These are phyloP conservation scores for Mycena indigotica DNA, from an alignment of 768 basidiomycete genomes.

Conservation along the genomic window DNA sequence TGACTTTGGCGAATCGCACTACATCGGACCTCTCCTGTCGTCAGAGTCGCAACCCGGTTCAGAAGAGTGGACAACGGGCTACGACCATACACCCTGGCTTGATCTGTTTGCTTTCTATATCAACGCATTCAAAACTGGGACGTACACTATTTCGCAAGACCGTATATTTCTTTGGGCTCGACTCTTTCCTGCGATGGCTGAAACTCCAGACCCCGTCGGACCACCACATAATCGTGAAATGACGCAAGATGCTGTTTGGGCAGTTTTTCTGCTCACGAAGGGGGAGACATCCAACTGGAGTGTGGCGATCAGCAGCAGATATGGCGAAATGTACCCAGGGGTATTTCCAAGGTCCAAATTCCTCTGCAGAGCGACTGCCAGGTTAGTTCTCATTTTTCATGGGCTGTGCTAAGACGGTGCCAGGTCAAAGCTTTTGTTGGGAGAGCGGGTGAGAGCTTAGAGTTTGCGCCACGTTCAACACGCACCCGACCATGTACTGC, in stretches of 20 bases:
- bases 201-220: conserved; percentile 48
- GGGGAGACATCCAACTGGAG: conserved; percentile 46
- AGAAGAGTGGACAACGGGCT: conserved; percentile 69
- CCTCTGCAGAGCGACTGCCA: conserved; percentile 36
- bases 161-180: conserved; percentile 65
- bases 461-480: conserved; percentile 51
- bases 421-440: conserved; percentile 23
- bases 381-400: conserved; percentile 27
- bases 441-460: conserved; percentile 38
- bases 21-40: conserved; percentile 63
- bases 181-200: conserved; percentile 53
- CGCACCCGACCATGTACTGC: conserved; percentile 53
- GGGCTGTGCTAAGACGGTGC: background rate
- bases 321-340: conserved; percentile 39
- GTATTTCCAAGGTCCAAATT: conserved; percentile 57
- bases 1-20: conserved; percentile 78
- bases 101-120: conserved; percentile 61
- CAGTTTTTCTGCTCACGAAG: conserved; percentile 51
- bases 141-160: conserved; percentile 59
- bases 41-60: conserved; percentile 68
- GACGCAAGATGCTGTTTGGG: conserved; percentile 66
- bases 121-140: conserved; percentile 61
- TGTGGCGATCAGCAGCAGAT: conserved; percentile 38
- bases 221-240: conserved; percentile 49
- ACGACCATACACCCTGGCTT: conserved; percentile 57